A percentile compares a stretch with the other conserved stretches of the same genome.
These are phyloP conservation scores for Naganishia vishniacii DNA, from an alignment of 768 basidiomycete genomes.

Conservation along the genomic window DNA sequence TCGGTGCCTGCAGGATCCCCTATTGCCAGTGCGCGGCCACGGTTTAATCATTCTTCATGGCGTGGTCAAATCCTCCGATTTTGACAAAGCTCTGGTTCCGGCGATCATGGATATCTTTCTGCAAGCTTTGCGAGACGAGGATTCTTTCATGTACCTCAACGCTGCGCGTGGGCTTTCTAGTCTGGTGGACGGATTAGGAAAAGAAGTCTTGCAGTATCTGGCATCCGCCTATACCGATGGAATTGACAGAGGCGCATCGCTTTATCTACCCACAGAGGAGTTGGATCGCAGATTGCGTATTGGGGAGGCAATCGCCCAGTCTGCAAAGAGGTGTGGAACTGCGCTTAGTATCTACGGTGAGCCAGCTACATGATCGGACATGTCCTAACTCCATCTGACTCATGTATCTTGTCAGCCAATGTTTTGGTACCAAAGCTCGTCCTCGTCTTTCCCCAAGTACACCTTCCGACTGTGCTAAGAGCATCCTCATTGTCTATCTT, in stretches of 20 bases:
- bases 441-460: slow-evolving; percentile 56
- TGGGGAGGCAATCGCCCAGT: slow-evolving; percentile 76
- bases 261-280: slow-evolving; percentile 51
- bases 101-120: slow-evolving; percentile 82
- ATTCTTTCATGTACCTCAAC: slow-evolving; percentile 91
- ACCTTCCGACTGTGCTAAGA: slow-evolving; percentile 68
- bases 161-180: slow-evolving; percentile 83
- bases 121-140: slow-evolving; percentile 77
- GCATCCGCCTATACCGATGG: slow-evolving; percentile 58
- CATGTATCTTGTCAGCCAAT: slow-evolving; percentile 52
- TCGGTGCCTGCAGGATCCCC: slow-evolving; percentile 79
- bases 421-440: slow-evolving; percentile 69
- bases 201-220: slow-evolving; percentile 64
- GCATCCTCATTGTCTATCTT: slow-evolving; percentile 66
- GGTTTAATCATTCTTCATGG: slow-evolving; percentile 76
- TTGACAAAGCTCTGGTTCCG: slow-evolving; percentile 65
- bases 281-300: slow-evolving; percentile 69
- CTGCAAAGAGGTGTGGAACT: slow-evolving; percentile 67
- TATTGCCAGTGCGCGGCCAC: slow-evolving; percentile 89
- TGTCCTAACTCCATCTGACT: background rate
- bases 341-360: slow-evolving; percentile 65
- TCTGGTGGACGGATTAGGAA: slow-evolving; percentile 72
- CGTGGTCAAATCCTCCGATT: slow-evolving; percentile 53
- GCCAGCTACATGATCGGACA: slow-evolving; percentile 29
- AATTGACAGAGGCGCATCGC: slow-evolving; percentile 51